Evolutionary conservation across 257 asterid species (phyloP).

Genomic region (Thymus mandschuricus): DNA sequence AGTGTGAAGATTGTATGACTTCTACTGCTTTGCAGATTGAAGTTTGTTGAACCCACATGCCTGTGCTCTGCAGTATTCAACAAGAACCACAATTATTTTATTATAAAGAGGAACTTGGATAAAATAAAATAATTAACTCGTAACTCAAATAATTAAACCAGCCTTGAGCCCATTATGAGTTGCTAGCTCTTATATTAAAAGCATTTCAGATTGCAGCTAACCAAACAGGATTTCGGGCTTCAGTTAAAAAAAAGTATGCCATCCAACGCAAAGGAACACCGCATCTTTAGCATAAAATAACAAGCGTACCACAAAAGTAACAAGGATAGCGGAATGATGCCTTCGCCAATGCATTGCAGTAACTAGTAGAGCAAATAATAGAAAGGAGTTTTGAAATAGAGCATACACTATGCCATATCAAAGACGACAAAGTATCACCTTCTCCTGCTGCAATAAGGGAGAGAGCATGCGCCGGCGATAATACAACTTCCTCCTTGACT

Average conservation of each 20-base stretch:
- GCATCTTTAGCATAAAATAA: constrained; percentile 13
- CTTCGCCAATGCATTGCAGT: background rate
- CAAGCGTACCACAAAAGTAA: background rate
- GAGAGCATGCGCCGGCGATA: constrained; percentile 99
- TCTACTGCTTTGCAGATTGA: constrained; percentile 98
- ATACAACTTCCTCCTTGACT: constrained; percentile 93
- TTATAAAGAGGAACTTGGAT: constrained; percentile 1
- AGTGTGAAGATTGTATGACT: constrained; percentile 99
- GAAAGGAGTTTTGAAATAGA: constrained; percentile 5
- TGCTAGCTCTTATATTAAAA: constrained; percentile 15
- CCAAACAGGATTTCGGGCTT: constrained; percentile 1
- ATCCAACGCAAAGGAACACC: constrained; percentile 1
- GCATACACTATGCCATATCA: constrained; percentile 18
- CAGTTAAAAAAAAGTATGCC: constrained; percentile 15
- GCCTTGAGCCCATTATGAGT: constrained; percentile 28
- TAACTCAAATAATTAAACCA: constrained; percentile 15
- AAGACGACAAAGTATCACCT: constrained; percentile 53
- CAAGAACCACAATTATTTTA: constrained; percentile 28
- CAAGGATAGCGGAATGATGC: constrained; percentile 13
- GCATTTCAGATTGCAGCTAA: constrained; percentile 16
- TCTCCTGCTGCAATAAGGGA: constrained; percentile 99
- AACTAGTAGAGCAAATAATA: constrained; percentile 7
- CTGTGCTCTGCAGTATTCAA: constrained; percentile 82
- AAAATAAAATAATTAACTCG: constrained; percentile 5
- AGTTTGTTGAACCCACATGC: constrained; percentile 99